A percentile compares a stretch with the other conserved stretches of the same genome.
phyloP scores from a whole-genome alignment of 371 early-diverging fungal genomes.

The Circinella minor region DNA sequence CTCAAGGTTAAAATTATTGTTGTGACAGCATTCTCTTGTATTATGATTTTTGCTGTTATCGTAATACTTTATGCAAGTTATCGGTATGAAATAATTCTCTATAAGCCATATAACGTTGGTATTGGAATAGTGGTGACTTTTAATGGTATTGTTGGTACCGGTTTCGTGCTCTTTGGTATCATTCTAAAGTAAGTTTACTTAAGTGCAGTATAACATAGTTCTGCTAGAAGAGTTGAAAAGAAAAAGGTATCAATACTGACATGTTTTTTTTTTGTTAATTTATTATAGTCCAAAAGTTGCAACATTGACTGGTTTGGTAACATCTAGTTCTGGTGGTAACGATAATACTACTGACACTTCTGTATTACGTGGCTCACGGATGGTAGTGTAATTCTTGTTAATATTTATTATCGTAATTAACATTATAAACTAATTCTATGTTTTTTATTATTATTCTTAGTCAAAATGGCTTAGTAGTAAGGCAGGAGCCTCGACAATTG shows the following conservation, averaged over 20 bases:
- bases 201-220: too few species aligned
- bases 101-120: conserved; percentile 18
- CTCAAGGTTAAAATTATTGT: conserved; percentile 31
- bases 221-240: too few species aligned
- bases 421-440: neutral
- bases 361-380: too few species aligned
- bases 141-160: conserved; percentile 28
- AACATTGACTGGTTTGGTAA: conserved; percentile 1
- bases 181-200: conserved; percentile 34
- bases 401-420: too few species aligned
- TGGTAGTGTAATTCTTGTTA: neutral
- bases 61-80: conserved; percentile 24
- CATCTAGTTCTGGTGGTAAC: neutral
- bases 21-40: conserved; percentile 13
- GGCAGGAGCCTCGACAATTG: neutral
- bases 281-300: conserved; percentile 13
- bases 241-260: neutral
- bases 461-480: neutral
- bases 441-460: neutral
- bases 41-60: conserved; percentile 24
- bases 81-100: conserved; percentile 14
- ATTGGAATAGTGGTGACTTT: conserved; percentile 28
- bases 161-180: conserved; percentile 29
- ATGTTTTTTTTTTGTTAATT: neutral
- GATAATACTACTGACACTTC: neutral